Conservation (phyloP, 257 asterid genomes). For the Catharanthus roseus region DNA sequence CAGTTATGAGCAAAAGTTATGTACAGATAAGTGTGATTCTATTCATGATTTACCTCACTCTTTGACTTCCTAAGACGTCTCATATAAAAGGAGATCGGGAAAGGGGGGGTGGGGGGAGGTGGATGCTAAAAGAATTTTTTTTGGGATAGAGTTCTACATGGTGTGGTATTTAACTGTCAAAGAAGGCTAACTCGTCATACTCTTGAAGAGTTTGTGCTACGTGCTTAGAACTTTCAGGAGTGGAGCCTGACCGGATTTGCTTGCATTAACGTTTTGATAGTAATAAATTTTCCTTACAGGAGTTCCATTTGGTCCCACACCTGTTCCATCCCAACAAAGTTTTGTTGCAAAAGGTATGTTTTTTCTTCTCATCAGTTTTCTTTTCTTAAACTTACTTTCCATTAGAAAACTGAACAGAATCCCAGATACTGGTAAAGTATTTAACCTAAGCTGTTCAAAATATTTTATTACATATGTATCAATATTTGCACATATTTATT, state of each 20-base stretch:
- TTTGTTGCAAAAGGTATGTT: constrained; percentile 84
- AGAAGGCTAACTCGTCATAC: not conserved
- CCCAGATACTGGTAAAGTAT: constrained; percentile 1
- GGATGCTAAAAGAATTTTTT: not conserved
- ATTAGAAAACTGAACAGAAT: constrained; percentile 18
- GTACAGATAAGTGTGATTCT: not conserved
- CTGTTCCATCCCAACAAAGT: constrained; percentile 82
- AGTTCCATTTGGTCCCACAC: constrained; percentile 71
- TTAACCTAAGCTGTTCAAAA: not conserved
- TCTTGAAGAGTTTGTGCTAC: not conserved
- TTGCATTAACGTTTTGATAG: constrained; percentile 33
- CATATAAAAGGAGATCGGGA: not conserved
- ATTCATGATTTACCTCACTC: too few species aligned
- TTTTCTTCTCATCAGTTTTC: constrained; percentile 19
- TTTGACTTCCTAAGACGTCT: not conserved
- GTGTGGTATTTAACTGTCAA: not conserved
- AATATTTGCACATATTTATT: not conserved
- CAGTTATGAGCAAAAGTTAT: not conserved
- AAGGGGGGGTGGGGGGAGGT: not conserved
- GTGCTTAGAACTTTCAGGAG: constrained; percentile 16
- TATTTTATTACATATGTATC: not conserved
- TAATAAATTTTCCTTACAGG: constrained; percentile 68
- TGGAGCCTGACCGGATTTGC: constrained; percentile 19
- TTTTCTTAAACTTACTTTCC: constrained; percentile 8
- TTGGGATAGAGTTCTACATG: not conserved